Percentiles rank a stretch among this genome's conserved stretches.
phyloP scores from a whole-genome alignment of 495 filamentous ascomycete species.

The Daldinia childiae region DNA sequence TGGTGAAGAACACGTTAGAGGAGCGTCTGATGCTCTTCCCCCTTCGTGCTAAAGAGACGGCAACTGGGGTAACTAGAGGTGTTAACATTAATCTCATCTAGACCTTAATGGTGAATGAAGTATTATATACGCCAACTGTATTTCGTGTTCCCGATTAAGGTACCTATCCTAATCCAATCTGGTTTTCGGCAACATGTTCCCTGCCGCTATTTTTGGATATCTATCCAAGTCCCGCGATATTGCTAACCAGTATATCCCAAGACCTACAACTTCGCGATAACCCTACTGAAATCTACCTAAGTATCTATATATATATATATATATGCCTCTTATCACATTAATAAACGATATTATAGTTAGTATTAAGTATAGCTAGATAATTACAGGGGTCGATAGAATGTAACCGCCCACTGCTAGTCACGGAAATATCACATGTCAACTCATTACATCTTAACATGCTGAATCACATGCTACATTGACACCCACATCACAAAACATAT shows the following conservation, averaged over 20 bases:
- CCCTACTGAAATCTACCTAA: not conserved
- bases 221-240: not conserved
- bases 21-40: no score
- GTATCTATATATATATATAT: no score
- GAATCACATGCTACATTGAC: constrained; percentile 12
- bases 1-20: no score
- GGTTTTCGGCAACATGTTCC: no score
- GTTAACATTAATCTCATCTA: no score
- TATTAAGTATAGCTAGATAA: not conserved
- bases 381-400: not conserved
- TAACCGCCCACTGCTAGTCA: not conserved
- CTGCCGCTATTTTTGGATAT: no score
- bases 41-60: no score
- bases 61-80: no score
- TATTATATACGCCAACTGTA: no score
- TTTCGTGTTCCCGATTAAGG: no score
- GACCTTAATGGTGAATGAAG: no score
- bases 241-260: not conserved
- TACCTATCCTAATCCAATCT: no score
- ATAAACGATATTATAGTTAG: not conserved
- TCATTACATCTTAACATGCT: not conserved
- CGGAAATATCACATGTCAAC: not conserved
- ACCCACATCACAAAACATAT: constrained; percentile 4
- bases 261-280: not conserved
- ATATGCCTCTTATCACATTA: not conserved